phyloP scores from a whole-genome alignment of 2,329 filamentous ascomycete species.

The Calonectria fujianensis region DNA sequence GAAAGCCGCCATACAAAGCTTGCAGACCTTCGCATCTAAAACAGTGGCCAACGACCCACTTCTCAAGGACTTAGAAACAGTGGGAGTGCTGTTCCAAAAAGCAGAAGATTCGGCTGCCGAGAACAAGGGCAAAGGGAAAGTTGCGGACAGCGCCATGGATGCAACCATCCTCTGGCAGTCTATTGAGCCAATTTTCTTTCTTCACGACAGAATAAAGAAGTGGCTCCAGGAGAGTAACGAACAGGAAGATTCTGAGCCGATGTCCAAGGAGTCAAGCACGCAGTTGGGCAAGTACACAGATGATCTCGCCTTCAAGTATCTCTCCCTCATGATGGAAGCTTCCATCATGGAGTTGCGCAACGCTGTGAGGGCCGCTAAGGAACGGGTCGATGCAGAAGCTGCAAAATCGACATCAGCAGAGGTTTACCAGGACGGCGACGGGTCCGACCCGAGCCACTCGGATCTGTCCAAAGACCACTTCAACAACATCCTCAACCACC shows the following conservation, averaged over 20 bases:
- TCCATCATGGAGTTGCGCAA: conserved; percentile 89
- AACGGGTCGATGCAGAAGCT: conserved; percentile 67
- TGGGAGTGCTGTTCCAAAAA: conserved; percentile 54
- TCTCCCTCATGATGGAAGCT: conserved; percentile 91
- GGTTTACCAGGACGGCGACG: conserved; percentile 89
- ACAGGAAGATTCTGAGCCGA: conserved; percentile 45
- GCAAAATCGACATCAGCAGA: conserved; percentile 74
- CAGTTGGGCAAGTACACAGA: conserved; percentile 81
- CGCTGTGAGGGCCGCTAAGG: conserved; percentile 73
- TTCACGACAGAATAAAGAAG: conserved; percentile 62
- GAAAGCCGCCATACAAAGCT: conserved; percentile 51
- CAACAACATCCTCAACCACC: conserved; percentile 76
- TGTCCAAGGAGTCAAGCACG: neutral
- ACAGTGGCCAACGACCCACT: conserved; percentile 48
- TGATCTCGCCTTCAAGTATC: conserved; percentile 90
- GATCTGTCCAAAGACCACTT: conserved; percentile 89
- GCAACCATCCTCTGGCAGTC: conserved; percentile 82
- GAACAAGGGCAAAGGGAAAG: conserved; percentile 24
- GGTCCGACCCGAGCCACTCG: conserved; percentile 84
- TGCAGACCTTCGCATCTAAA: conserved; percentile 52
- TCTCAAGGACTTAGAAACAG: conserved; percentile 53
- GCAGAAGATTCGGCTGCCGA: conserved; percentile 47
- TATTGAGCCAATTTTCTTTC: conserved; percentile 86
- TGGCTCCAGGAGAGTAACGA: conserved; percentile 82
- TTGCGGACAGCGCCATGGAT: conserved; percentile 44